Base-by-base conservation (phyloP, 2,329 filamentous ascomycete genomes). In the Fusarium circinatum region DNA sequence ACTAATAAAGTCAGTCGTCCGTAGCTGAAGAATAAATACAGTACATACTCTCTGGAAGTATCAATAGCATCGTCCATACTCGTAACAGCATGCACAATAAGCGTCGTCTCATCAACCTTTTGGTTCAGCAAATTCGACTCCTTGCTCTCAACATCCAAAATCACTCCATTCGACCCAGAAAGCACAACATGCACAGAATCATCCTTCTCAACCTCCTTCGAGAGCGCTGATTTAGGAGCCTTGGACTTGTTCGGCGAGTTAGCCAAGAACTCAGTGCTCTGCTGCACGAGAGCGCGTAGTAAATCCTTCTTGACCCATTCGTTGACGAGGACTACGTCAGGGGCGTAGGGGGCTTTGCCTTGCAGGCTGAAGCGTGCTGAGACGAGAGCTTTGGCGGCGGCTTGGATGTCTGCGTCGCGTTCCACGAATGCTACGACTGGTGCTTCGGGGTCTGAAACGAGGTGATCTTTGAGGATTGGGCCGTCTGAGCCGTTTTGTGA, bases 221-320 rank as follows among this genome's bases (percentile, higher is more conserved):
- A 26, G 6, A 73, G 26, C 3, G 32, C 47, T 0, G 67, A 58
- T 1, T 68, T 74, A 0, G 14, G 24, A 0, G 8, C 6, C 4
- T 58, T 60, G 0, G n/a, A 15, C 2, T 61, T 62, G 2, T 34
- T 28, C 2, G 44, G 38, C 0, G 70, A 36, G 0, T 39, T 57
- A 0, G 67, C 42, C 0, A 71, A 11, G 1, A 72, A 65, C 4
- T 71, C 62, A 1, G 71, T 74, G 8, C 59, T 72, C 11, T 74
- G 62, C 9, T 72, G 71, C 0, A 74, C 62, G 2, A 74, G 67
- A 3, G 71, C 65, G 0, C 69, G 44, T 6, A 75, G n/a, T 8
- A 77, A 32, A 8, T 77, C 75, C 17, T 74, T 77, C 48, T 76
- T 77, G 8, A 76, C 71, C 62, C 67, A 77, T 22, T 77, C 75